Evolutionary conservation across 106 monocot genomes (phyloP).

Genomic region (Phalaenopsis equestris): DNA sequence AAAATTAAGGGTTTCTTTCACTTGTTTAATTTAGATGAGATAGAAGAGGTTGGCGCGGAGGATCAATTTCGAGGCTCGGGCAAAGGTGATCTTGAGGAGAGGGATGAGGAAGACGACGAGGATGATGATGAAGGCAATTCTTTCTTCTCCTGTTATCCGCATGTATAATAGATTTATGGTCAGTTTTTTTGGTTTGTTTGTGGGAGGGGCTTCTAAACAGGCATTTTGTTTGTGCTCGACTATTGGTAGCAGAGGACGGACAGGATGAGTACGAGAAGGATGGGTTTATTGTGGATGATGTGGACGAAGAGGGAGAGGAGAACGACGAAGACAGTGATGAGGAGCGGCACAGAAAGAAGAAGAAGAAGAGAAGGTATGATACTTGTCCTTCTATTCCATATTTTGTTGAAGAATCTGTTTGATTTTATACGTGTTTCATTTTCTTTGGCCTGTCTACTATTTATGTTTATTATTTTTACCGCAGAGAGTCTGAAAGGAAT

Average conservation of each 20-base stretch:
- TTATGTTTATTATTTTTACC: constrained; percentile 1
- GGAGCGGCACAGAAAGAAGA: constrained; percentile 72
- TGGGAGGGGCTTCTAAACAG: constrained; percentile 5
- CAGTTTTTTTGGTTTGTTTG: constrained; percentile 5
- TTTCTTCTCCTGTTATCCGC: not conserved
- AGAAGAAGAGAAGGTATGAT: constrained; percentile 58
- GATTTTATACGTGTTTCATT: not conserved
- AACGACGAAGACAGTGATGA: constrained; percentile 50
- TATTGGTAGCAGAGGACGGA: constrained; percentile 54
- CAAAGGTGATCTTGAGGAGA: constrained; percentile 15
- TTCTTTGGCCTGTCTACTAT: not conserved
- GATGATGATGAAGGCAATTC: constrained; percentile 72
- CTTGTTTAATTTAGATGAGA: constrained; percentile 39
- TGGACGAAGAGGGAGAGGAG: constrained; percentile 69
- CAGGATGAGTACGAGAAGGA: constrained; percentile 95
- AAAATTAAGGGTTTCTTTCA: not conserved
- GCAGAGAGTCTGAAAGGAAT: constrained; percentile 73
- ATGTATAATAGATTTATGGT: constrained; percentile 1
- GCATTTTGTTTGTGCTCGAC: not conserved
- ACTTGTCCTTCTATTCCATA: not conserved
- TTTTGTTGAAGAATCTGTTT: not conserved
- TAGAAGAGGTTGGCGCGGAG: constrained; percentile 86
- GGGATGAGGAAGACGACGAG: constrained; percentile 61
- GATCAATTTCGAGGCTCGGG: constrained; percentile 27
- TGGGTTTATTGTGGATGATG: constrained; percentile 94